These are phyloP conservation scores for Graphilbum ipis-grandicollis DNA, from an alignment of 2,329 filamentous ascomycete species.

Conservation along the genomic window DNA sequence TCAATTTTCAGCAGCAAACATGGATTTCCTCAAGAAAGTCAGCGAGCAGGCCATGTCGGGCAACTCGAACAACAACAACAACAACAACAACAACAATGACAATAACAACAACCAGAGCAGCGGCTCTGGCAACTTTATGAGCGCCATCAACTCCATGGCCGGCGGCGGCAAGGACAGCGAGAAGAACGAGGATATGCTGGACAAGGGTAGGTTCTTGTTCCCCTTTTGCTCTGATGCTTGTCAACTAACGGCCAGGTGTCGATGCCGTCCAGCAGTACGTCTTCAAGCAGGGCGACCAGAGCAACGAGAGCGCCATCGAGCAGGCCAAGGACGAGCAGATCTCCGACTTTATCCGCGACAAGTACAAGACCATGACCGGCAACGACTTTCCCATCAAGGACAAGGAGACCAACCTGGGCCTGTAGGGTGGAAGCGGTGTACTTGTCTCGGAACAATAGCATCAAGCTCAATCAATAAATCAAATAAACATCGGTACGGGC, in stretches of 20 bases:
- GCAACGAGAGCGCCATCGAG: slow-evolving; percentile 56
- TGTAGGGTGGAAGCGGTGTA: no score
- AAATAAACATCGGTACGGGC: no score
- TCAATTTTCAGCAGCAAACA: slow-evolving; percentile 14
- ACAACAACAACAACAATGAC: slow-evolving; percentile 15
- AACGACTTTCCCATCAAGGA: slow-evolving; percentile 53
- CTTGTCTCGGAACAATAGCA: no score
- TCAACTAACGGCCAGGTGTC: slow-evolving; percentile 38
- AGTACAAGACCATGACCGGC: slow-evolving; percentile 55
- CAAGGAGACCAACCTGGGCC: slow-evolving; percentile 30
- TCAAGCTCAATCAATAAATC: no score
- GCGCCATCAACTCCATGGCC: slow-evolving; percentile 54
- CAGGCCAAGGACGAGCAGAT: slow-evolving; percentile 75
- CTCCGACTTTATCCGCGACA: slow-evolving; percentile 49
- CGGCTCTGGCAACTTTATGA: slow-evolving; percentile 37
- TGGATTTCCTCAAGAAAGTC: slow-evolving; percentile 39
- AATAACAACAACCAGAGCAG: slow-evolving; percentile 14
- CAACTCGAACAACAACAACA: slow-evolving; percentile 9
- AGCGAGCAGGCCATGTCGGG: slow-evolving; percentile 1
- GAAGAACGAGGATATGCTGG: slow-evolving; percentile 68
- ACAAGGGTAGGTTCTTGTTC: slow-evolving; percentile 47
- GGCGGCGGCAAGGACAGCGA: slow-evolving; percentile 60
- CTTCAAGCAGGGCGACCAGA: slow-evolving; percentile 51
- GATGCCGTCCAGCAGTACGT: slow-evolving; percentile 65
- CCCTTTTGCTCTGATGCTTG: no score